Base-by-base conservation (phyloP, 1,139 yeast genomes). In the Petasospora rhodanensis region DNA sequence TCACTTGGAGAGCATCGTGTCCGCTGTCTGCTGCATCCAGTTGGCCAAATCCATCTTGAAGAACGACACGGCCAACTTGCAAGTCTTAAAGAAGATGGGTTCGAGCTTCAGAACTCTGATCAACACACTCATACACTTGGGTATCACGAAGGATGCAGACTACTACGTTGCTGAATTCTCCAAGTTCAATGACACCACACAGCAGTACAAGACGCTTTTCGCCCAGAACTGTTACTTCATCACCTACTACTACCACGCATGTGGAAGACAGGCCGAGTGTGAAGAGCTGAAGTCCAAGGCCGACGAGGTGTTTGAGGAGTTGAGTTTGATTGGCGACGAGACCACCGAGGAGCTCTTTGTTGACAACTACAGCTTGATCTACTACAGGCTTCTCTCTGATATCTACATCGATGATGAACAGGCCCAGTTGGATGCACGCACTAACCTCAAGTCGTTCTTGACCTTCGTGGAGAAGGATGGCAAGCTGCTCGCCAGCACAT, bases 91-190 rank as follows among this genome's bases (percentile, higher is more conserved):
- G 1, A 44, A 56, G 17, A 49, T 76, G 21, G 49, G 62, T 9
- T 50, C 55, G 5, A 42, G 69, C 6, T 70, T 69, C 46, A 51
- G 54, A 12, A 36, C 40, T 9, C 50, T 72, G 16, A 54, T 76
- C 20, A 53, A 59, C 4, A 46, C 59, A 1, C 61, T 64, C 35
- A 55, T 62, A 14, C 64, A 61, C 26, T 47, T 75, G 28, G 85
- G 86, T 0, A 47, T 75, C 3, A 59, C 76, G 0, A 72, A 72
- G 42, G 84, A 78, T 35, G 61, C 73, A 24, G 60, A 62, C 4
- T 74, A 64, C 49, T 78, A 68, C 51, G 43, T 66, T 11, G 57
- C 58, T 6, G 86, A 79, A 43, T 59, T 70, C 25, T 51, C 54
- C 7, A 66, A 62, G 26, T 51, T 75, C 15, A 46, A 53, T 18